These are phyloP conservation scores for Nidula niveotomentosa DNA, from an alignment of 1,284 basidiomycete genomes.

Conservation along the genomic window DNA sequence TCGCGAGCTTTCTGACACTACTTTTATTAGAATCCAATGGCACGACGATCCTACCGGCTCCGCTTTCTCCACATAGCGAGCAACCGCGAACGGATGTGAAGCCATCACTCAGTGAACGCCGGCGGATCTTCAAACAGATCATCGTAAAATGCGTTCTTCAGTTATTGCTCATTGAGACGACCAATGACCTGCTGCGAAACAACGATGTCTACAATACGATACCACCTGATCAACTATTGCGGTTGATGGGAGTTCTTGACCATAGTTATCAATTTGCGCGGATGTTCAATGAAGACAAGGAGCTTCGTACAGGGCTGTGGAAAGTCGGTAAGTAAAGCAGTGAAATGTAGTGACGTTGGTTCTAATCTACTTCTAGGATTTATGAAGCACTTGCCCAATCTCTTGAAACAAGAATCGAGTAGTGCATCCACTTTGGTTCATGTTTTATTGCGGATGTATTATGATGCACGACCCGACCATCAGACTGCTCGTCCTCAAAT, in stretches of 20 bases:
- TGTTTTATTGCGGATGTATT: constrained; percentile 92
- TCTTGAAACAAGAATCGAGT: constrained; percentile 97
- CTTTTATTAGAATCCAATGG: constrained; percentile 54
- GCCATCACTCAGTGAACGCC: constrained; percentile 69
- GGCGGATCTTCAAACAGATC: constrained; percentile 96
- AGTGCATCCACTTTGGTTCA: constrained; percentile 96
- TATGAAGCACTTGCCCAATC: constrained; percentile 99
- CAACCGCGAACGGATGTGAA: constrained; percentile 43
- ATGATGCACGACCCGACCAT: constrained; percentile 86
- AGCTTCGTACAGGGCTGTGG: constrained; percentile 95
- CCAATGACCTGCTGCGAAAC: constrained; percentile 93
- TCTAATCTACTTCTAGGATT: constrained; percentile 62
- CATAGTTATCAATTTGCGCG: constrained; percentile 98
- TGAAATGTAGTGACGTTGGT: background rate
- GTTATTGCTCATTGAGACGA: constrained; percentile 95
- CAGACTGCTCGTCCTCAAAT: constrained; percentile 82
- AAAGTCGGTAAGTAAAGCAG: constrained; percentile 84
- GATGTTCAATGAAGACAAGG: constrained; percentile 98
- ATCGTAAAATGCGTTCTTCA: constrained; percentile 99
- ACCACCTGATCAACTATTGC: constrained; percentile 89
- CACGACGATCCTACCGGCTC: constrained; percentile 76
- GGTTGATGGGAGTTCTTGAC: constrained; percentile 93
- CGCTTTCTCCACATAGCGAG: constrained; percentile 66
- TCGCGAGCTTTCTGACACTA: constrained; percentile 9
- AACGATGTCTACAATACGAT: constrained; percentile 92